Percentiles rank a stretch among this genome's conserved stretches.
These are phyloP conservation scores for Pyrenochaeta sp. DNA, from an alignment of 2,329 filamentous ascomycete genomes.

Conservation along the genomic window DNA sequence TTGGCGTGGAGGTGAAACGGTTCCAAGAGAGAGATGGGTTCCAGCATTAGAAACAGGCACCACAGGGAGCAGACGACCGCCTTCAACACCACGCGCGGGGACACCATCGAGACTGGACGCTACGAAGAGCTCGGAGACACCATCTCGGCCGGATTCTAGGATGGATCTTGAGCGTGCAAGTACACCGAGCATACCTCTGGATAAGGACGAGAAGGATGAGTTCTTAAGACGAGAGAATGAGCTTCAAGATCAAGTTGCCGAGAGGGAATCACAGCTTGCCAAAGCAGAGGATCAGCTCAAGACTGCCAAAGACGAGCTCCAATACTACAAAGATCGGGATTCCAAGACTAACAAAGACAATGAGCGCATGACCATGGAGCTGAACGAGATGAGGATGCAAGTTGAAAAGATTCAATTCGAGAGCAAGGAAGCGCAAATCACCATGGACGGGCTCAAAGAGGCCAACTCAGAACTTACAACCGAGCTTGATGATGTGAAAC, in stretches of 20 bases:
- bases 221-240: conserved; percentile 96
- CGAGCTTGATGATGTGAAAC: conserved; percentile 94
- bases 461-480: conserved; percentile 91
- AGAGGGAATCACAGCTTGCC: conserved; percentile 85
- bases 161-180: conserved; percentile 79
- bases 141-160: conserved; percentile 67
- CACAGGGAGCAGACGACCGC: conserved; percentile 57
- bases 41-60: conserved; percentile 68
- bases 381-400: conserved; percentile 96
- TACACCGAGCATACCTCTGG: conserved; percentile 85
- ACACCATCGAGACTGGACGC: conserved; percentile 66
- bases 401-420: conserved; percentile 95
- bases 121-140: conserved; percentile 53
- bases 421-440: conserved; percentile 95
- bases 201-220: conserved; percentile 97
- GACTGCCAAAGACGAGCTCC: conserved; percentile 86
- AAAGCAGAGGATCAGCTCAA: conserved; percentile 81
- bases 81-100: conserved; percentile 63
- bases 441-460: conserved; percentile 96
- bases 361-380: conserved; percentile 82
- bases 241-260: conserved; percentile 92
- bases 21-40: conserved; percentile 90
- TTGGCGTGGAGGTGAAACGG: conserved; percentile 88
- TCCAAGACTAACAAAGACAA: conserved; percentile 87
- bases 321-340: conserved; percentile 85